Evolutionary conservation across 2,329 filamentous ascomycete species (phyloP).

Genomic region (Lojkania enalia): DNA sequence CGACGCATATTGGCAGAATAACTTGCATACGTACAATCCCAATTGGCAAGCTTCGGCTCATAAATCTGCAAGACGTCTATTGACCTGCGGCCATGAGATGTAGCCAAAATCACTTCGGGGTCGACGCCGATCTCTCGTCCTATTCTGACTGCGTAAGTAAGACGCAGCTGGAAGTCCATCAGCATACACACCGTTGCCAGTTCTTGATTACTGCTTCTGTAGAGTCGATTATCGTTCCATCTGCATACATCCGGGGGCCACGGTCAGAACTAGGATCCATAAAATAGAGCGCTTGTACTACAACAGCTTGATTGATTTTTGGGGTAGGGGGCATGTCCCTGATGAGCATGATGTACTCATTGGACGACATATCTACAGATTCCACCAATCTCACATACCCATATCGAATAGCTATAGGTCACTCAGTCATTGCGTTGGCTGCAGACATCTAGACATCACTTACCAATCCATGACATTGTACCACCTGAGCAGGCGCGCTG

Average conservation of each 20-base stretch:
- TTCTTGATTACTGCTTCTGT: conserved; percentile 76
- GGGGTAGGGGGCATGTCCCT: neutral
- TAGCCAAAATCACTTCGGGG: conserved; percentile 81
- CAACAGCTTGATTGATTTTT: neutral
- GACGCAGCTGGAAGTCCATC: neutral
- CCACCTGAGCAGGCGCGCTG: conserved; percentile 45
- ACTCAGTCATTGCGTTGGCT: neutral
- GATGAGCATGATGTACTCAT: too few relatives aligned
- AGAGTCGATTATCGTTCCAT: conserved; percentile 82
- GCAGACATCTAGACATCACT: conserved; percentile 11
- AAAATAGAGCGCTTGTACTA: neutral
- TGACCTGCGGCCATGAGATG: conserved; percentile 85
- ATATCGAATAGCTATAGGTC: conserved; percentile 38
- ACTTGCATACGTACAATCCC: conserved; percentile 74
- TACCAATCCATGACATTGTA: conserved; percentile 50
- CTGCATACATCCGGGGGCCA: conserved; percentile 10
- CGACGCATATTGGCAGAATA: neutral
- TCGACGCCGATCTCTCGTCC: conserved; percentile 82
- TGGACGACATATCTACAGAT: too few relatives aligned
- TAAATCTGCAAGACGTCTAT: conserved; percentile 84
- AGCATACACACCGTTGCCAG: conserved; percentile 64
- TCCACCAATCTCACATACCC: too few relatives aligned
- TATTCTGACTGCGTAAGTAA: conserved; percentile 55
- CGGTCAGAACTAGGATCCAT: conserved; percentile 11
- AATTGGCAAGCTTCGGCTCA: conserved; percentile 82